phyloP scores from a whole-genome alignment of 129 eudicot species.

The Pulicaria dysenterica region DNA sequence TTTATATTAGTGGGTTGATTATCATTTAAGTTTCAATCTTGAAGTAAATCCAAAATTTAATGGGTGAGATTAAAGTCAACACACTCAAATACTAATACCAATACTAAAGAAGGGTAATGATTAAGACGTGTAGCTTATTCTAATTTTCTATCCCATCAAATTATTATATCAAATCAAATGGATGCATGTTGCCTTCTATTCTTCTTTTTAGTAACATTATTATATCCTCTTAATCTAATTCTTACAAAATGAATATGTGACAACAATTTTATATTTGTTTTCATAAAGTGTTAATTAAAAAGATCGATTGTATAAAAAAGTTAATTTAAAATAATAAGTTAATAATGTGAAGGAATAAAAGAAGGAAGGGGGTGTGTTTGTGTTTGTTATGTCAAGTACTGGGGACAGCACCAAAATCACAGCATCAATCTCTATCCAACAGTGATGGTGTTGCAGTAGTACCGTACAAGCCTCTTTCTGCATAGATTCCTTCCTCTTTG shows the following conservation, averaged over 20 bases:
- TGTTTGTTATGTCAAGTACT: slow-evolving; percentile 46
- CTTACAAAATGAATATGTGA: no score
- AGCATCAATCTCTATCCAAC: slow-evolving; percentile 51
- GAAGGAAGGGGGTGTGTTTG: slow-evolving; percentile 29
- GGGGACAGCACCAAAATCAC: slow-evolving; percentile 43
- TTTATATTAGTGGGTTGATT: slow-evolving; percentile 9
- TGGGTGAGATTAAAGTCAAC: slow-evolving; percentile 28
- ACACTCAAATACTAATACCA: slow-evolving; percentile 6
- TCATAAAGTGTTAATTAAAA: not conserved
- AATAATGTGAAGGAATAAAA: not conserved
- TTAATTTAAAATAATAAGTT: not conserved
- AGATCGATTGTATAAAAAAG: no score
- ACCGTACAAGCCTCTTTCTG: slow-evolving; percentile 41
- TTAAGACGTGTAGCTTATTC: slow-evolving; percentile 23
- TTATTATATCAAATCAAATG: no score
- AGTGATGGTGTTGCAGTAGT: slow-evolving; percentile 38
- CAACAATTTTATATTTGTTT: no score
- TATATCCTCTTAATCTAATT: no score
- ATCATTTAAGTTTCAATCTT: slow-evolving; percentile 30
- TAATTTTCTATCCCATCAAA: not conserved
- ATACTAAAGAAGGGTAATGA: slow-evolving; percentile 12
- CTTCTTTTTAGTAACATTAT: no score
- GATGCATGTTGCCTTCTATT: no score
- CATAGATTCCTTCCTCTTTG: slow-evolving; percentile 47
- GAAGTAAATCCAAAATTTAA: slow-evolving; percentile 13